A percentile compares a stretch with the other conserved stretches of the same genome.
These are phyloP conservation scores for Malus hybrid DNA, from an alignment of 331 rosid species.

Conservation along the genomic window DNA sequence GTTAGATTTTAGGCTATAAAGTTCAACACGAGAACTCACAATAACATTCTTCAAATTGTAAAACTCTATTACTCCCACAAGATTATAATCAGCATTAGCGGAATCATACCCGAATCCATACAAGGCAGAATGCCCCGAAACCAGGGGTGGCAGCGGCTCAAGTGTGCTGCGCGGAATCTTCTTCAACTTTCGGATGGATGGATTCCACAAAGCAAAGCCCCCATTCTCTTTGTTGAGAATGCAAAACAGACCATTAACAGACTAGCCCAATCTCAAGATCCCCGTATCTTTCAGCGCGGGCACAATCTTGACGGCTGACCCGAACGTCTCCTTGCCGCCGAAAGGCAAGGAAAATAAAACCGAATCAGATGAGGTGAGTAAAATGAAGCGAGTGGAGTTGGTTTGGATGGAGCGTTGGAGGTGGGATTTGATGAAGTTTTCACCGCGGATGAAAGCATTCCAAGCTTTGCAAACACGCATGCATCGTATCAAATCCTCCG, in stretches of 20 bases:
- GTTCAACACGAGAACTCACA: neutral
- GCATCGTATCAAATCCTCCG: neutral
- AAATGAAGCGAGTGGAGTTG: neutral
- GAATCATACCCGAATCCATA: conserved; percentile 7
- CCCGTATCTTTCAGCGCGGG: too few relatives aligned
- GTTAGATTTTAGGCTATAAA: neutral
- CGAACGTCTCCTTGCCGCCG: neutral
- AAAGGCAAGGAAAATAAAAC: neutral
- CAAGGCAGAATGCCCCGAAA: neutral
- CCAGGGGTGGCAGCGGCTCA: neutral
- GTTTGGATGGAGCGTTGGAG: neutral
- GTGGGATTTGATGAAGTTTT: neutral
- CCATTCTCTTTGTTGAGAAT: neutral
- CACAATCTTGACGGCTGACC: too few relatives aligned
- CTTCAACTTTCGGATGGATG: neutral
- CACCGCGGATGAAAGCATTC: neutral
- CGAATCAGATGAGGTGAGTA: neutral
- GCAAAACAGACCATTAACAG: neutral
- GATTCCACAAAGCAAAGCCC: neutral
- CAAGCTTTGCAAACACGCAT: neutral
- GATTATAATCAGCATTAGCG: neutral
- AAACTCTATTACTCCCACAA: neutral
- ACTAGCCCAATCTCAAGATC: neutral
- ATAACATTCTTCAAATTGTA: neutral
- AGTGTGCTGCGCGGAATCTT: neutral